phyloP scores from a whole-genome alignment of 2,329 filamentous ascomycete genomes.

The Fusarium longipes region DNA sequence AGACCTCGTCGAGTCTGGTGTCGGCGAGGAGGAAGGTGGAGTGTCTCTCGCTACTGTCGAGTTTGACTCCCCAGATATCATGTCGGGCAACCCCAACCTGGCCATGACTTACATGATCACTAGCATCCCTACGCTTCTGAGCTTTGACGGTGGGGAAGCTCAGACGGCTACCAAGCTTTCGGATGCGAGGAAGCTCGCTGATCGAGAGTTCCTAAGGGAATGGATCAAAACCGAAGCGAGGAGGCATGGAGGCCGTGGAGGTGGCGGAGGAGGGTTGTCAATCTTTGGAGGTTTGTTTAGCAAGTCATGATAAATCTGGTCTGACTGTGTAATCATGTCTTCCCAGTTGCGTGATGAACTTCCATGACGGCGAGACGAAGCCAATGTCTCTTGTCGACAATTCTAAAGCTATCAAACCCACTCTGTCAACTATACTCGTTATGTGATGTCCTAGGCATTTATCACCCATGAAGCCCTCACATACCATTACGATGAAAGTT shows the following conservation, averaged over 20 bases:
- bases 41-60: conserved; percentile 66
- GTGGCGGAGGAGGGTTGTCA: conserved; percentile 52
- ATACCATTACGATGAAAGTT: background rate
- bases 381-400: background rate
- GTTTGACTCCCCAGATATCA: conserved; percentile 68
- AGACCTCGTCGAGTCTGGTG: conserved; percentile 61
- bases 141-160: conserved; percentile 67
- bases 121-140: conserved; percentile 67
- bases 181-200: conserved; percentile 61
- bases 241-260: conserved; percentile 58
- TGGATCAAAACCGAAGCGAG: conserved; percentile 65
- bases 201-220: conserved; percentile 62
- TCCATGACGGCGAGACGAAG: background rate
- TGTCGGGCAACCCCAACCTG: conserved; percentile 55
- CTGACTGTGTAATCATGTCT: background rate
- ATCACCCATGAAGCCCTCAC: background rate
- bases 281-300: conserved; percentile 57
- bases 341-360: background rate
- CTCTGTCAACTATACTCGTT: too few species aligned
- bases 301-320: conserved; percentile 36
- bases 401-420: background rate
- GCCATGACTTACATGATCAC: conserved; percentile 69
- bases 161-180: conserved; percentile 61
- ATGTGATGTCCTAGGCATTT: background rate
- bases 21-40: conserved; percentile 67